Conservation (phyloP, 2,329 filamentous ascomycete genomes). For the Raffaelea deltoideospora region DNA sequence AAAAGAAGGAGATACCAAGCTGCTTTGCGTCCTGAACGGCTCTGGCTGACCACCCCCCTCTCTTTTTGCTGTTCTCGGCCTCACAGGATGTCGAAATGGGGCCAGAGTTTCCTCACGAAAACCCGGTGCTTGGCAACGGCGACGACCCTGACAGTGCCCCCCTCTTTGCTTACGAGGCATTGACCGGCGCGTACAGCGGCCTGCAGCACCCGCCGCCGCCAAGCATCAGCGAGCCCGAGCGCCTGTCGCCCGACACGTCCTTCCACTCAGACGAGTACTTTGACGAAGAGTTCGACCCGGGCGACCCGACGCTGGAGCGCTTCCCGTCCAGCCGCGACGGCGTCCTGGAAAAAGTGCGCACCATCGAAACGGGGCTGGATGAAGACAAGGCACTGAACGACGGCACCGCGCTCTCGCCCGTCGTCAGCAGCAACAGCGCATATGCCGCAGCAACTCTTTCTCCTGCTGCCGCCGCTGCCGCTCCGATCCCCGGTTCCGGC, state of each 20-base stretch:
- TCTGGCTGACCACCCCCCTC: too few relatives aligned
- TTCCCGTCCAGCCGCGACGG: conserved; percentile 30
- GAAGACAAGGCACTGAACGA: conserved; percentile 23
- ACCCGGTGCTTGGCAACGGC: conserved; percentile 2
- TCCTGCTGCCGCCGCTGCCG: too few relatives aligned
- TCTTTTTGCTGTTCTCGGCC: too few relatives aligned
- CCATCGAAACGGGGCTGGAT: conserved; percentile 27
- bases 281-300: conserved; percentile 20
- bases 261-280: conserved; percentile 3
- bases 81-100: conserved; percentile 6
- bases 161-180: conserved; percentile 32
- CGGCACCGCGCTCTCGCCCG: conserved; percentile 20
- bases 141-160: conserved; percentile 15
- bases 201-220: too few relatives aligned
- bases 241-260: conserved; percentile 1
- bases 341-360: conserved; percentile 29
- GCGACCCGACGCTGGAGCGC: conserved; percentile 31
- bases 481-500: too few relatives aligned
- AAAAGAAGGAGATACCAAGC: too few relatives aligned
- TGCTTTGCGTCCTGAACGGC: too few relatives aligned
- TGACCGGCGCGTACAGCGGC: conserved; percentile 19
- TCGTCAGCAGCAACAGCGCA: conserved; percentile 11
- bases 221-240: conserved; percentile 1
- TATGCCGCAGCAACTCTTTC: neutral
- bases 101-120: conserved; percentile 9